Evolutionary conservation across 768 basidiomycete genomes (phyloP).

Genomic region (Zangia roseola): DNA sequence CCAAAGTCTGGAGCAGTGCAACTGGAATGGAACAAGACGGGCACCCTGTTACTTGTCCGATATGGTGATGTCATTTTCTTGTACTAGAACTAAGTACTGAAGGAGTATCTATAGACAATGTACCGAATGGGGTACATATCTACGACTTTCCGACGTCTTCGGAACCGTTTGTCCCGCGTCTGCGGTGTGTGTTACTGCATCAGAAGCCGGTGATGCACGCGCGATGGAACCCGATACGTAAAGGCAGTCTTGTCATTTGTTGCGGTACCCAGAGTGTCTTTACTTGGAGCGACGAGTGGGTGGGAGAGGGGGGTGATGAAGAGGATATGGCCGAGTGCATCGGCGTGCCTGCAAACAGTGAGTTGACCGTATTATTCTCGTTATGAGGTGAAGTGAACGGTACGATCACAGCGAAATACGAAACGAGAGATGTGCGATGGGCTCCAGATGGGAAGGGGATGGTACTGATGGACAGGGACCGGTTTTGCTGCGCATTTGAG

Average conservation of each 20-base stretch:
- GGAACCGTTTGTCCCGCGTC: constrained; percentile 54
- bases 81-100: neutral
- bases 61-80: constrained; percentile 50
- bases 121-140: constrained; percentile 63
- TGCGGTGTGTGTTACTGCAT: constrained; percentile 71
- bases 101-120: constrained; percentile 46
- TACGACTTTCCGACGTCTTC: constrained; percentile 68
- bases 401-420: constrained; percentile 57
- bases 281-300: constrained; percentile 84
- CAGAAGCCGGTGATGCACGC: constrained; percentile 60
- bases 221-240: constrained; percentile 84
- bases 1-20: constrained; percentile 70
- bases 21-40: constrained; percentile 80
- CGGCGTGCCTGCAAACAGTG: constrained; percentile 83
- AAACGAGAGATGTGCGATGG: constrained; percentile 70
- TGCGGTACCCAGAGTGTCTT: constrained; percentile 68
- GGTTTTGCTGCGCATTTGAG: constrained; percentile 86
- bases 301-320: constrained; percentile 55
- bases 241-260: constrained; percentile 65
- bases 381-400: neutral
- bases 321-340: constrained; percentile 88
- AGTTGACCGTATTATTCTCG: neutral
- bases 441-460: constrained; percentile 85
- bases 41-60: constrained; percentile 68
- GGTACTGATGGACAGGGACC: constrained; percentile 69